Conservation (phyloP, 441 rosid species). For the Euphorbia celastroides region DNA sequence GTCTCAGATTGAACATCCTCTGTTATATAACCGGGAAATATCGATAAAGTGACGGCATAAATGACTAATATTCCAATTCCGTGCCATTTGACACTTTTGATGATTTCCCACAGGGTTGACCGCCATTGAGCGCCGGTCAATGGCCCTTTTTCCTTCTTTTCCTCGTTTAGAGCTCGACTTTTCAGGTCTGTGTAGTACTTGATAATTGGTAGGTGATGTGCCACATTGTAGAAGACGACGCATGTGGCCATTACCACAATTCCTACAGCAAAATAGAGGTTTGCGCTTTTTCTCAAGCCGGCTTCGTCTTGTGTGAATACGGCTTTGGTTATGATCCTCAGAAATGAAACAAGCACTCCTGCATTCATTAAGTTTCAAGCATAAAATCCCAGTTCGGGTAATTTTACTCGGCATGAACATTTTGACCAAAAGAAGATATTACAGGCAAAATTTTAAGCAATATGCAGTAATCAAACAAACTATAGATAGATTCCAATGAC, state of each 20-base stretch:
- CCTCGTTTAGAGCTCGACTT: slow-evolving; percentile 44
- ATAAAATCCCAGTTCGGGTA: neutral
- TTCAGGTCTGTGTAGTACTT: slow-evolving; percentile 65
- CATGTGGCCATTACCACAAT: slow-evolving; percentile 73
- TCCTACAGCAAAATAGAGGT: slow-evolving; percentile 65
- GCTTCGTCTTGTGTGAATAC: slow-evolving; percentile 58
- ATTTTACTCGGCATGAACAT: neutral
- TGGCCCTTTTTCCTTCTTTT: slow-evolving; percentile 39
- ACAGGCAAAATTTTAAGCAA: neutral
- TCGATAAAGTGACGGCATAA: slow-evolving; percentile 64
- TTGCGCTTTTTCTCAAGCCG: slow-evolving; percentile 74
- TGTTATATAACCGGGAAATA: slow-evolving; percentile 88
- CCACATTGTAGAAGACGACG: slow-evolving; percentile 58
- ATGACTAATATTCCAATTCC: slow-evolving; percentile 66
- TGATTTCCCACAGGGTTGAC: slow-evolving; percentile 48
- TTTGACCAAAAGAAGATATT: neutral
- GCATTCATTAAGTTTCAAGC: slow-evolving; percentile 27
- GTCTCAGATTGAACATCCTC: slow-evolving; percentile 83
- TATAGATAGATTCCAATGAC: neutral
- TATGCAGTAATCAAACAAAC: neutral
- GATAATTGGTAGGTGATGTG: slow-evolving; percentile 68
- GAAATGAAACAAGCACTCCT: slow-evolving; percentile 86
- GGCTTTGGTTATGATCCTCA: slow-evolving; percentile 77
- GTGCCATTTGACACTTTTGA: slow-evolving; percentile 62
- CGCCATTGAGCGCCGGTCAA: slow-evolving; percentile 61